Evolutionary conservation across 305 asterid genomes (phyloP).

Genomic region (Fraxinus paxiana): DNA sequence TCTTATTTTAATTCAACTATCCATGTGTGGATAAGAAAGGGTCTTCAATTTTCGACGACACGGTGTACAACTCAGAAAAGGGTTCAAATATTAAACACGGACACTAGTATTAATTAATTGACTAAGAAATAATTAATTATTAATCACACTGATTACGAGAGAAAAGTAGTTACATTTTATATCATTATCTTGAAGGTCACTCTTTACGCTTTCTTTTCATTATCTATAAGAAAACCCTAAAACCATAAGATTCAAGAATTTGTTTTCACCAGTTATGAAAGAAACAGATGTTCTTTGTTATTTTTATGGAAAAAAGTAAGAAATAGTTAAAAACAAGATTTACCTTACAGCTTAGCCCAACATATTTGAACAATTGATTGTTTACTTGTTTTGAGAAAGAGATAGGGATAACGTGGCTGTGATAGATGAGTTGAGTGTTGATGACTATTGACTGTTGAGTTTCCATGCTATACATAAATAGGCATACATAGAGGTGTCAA

Average conservation of each 20-base stretch:
- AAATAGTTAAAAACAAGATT: background rate
- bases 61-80: background rate
- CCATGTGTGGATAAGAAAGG: background rate
- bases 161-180: background rate
- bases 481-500: too few species aligned
- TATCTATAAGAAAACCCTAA: background rate
- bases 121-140: background rate
- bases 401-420: background rate
- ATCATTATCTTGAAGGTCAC: background rate
- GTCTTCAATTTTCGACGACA: background rate
- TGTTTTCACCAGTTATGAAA: background rate
- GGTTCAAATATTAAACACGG: constrained; percentile 7
- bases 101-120: constrained; percentile 14
- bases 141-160: background rate
- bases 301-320: background rate
- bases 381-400: background rate
- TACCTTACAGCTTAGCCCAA: background rate
- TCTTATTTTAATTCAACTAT: constrained; percentile 1
- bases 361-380: background rate
- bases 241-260: background rate
- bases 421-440: background rate
- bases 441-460: background rate
- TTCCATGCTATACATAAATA: background rate
- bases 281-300: background rate
- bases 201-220: background rate